A percentile compares a stretch with the other conserved stretches of the same genome.
Conservation (phyloP, 768 basidiomycete species). For the Stropharia rugosoannulata region DNA sequence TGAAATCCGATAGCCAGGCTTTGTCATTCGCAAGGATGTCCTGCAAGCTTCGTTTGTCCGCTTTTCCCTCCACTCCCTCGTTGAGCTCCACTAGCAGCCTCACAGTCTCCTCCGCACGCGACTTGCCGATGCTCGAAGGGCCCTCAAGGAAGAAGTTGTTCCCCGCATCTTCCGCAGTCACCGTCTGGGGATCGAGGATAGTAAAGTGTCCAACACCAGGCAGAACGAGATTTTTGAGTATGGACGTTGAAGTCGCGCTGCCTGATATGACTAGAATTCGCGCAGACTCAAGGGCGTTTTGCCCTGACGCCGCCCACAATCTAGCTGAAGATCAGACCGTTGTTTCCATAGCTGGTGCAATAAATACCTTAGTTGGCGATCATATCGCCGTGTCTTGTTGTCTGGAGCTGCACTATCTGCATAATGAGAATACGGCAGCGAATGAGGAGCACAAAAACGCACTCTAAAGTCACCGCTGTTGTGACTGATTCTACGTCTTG, state of each 20-base stretch:
- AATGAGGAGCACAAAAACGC: conserved; percentile 5
- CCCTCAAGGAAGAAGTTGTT: conserved; percentile 96
- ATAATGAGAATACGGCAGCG: conserved; percentile 3
- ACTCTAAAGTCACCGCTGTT: conserved; percentile 27
- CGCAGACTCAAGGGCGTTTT: conserved; percentile 82
- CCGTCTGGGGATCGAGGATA: conserved; percentile 67
- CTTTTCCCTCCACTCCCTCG: conserved; percentile 73
- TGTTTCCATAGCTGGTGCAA: background rate
- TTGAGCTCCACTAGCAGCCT: conserved; percentile 83
- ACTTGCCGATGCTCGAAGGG: conserved; percentile 71
- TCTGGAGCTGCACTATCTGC: conserved; percentile 64
- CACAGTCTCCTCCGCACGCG: conserved; percentile 78
- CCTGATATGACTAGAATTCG: conserved; percentile 79
- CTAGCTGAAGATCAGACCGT: conserved; percentile 32
- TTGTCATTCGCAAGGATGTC: conserved; percentile 54
- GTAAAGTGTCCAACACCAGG: conserved; percentile 97
- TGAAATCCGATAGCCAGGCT: conserved; percentile 48
- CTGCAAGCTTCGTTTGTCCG: conserved; percentile 55
- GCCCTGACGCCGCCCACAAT: conserved; percentile 93
- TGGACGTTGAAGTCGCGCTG: conserved; percentile 82
- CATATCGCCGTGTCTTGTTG: conserved; percentile 87
- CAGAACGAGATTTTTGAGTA: conserved; percentile 95
- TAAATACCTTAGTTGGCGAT: conserved; percentile 86
- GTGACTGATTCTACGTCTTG: conserved; percentile 27
- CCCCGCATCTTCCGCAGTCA: conserved; percentile 77